Conservation (phyloP, 257 asterid species). For the Anisodus acutangulus region DNA sequence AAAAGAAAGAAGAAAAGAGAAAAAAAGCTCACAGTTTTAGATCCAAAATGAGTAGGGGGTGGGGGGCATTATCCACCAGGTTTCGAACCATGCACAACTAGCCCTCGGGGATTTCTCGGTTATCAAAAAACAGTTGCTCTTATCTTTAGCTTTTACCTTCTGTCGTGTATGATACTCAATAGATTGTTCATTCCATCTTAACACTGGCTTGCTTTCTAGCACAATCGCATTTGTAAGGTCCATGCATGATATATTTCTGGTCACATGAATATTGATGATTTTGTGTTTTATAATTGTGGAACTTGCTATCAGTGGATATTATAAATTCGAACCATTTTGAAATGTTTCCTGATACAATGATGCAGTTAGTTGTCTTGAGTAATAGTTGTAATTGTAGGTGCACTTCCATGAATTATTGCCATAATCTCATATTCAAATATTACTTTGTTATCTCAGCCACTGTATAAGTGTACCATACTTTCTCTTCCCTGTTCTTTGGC, state of each 20-base stretch:
- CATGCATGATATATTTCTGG: not conserved
- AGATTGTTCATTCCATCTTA: not conserved
- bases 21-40: not conserved
- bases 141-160: not conserved
- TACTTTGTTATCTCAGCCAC: not conserved
- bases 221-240: not conserved
- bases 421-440: not conserved
- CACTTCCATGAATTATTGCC: not conserved
- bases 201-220: not conserved
- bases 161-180: not conserved
- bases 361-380: not conserved
- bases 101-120: not conserved
- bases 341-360: not conserved
- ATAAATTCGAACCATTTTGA: not conserved
- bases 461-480: not conserved
- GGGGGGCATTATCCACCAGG: not conserved
- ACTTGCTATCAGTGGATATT: not conserved
- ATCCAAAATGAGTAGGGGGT: not conserved
- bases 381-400: not conserved
- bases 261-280: not conserved
- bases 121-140: not conserved
- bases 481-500: slow-evolving; percentile 45
- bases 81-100: not conserved
- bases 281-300: not conserved
- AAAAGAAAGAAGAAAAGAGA: not conserved